Conservation (phyloP, 768 basidiomycete species). For the Lentinula sp. region DNA sequence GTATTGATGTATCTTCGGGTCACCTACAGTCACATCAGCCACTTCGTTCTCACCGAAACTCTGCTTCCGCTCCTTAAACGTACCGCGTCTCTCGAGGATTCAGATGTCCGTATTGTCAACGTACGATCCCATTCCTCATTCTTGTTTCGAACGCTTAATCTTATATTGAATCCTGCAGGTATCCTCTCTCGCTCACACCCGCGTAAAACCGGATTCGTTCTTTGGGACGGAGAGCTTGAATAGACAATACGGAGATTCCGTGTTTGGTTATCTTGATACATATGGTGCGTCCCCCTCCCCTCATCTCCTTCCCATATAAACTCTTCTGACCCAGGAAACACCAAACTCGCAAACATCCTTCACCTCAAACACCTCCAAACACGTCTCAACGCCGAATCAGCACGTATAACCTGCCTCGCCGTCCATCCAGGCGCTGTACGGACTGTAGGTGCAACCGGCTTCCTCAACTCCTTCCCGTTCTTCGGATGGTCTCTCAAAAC, state of each 20-base stretch:
- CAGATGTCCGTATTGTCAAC: conserved; percentile 59
- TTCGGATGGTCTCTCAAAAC: conserved; percentile 15
- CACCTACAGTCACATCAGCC: conserved; percentile 38
- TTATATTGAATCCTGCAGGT: neutral
- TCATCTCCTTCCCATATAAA: neutral
- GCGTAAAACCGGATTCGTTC: conserved; percentile 4
- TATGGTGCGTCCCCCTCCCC: conserved; percentile 8
- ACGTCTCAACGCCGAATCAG: conserved; percentile 22
- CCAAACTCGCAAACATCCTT: conserved; percentile 14
- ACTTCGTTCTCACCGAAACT: conserved; percentile 47
- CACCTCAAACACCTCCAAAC: conserved; percentile 37
- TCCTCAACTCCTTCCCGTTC: neutral
- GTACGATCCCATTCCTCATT: conserved; percentile 25
- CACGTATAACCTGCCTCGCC: conserved; percentile 20
- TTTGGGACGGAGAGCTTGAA: conserved; percentile 9
- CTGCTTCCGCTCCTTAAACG: conserved; percentile 46
- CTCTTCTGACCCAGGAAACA: neutral
- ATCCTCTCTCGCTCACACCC: conserved; percentile 5
- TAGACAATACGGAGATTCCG: conserved; percentile 4
- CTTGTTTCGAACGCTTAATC: no score
- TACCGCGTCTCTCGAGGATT: conserved; percentile 39
- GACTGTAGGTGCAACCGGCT: conserved; percentile 12
- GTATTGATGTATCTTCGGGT: neutral
- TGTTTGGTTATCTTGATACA: neutral
- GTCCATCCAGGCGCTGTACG: conserved; percentile 23